These are phyloP conservation scores for Corylus avellana DNA, from an alignment of 306 rosid genomes.

Conservation along the genomic window DNA sequence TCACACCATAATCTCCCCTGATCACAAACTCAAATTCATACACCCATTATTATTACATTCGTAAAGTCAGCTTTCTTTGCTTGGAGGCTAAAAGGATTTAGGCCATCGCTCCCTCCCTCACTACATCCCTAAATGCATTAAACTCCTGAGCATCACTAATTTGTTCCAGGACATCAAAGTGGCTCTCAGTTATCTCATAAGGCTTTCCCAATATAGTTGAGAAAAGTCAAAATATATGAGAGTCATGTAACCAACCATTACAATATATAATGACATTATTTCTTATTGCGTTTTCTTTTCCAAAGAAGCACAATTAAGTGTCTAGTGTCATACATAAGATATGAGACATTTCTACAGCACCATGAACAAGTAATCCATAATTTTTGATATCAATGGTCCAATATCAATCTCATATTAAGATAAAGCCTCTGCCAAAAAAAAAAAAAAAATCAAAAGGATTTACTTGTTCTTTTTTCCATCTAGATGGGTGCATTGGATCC, in stretches of 20 bases:
- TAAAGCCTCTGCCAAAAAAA: not conserved
- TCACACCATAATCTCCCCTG: not conserved
- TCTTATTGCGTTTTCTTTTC: no score
- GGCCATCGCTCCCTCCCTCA: no score
- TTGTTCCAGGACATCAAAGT: not conserved
- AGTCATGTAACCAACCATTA: no score
- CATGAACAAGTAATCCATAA: not conserved
- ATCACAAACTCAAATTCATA: not conserved
- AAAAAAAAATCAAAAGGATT: conserved; percentile 11
- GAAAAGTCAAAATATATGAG: no score
- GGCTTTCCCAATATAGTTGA: no score
- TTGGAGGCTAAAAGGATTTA: no score
- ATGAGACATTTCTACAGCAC: not conserved
- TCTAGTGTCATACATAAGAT: not conserved
- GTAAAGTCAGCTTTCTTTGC: no score
- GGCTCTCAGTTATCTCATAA: not conserved
- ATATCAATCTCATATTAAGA: not conserved
- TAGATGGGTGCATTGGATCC: conserved; percentile 62
- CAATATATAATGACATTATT: no score
- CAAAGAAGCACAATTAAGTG: no score
- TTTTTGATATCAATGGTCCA: not conserved
- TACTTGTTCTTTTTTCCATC: conserved; percentile 75
- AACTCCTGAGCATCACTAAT: not conserved
- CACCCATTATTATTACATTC: not conserved
- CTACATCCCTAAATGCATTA: no score